A percentile compares a stretch with the other conserved stretches of the same genome.
Conservation (phyloP, 768 basidiomycete species). For the Agaricus bisporus region DNA sequence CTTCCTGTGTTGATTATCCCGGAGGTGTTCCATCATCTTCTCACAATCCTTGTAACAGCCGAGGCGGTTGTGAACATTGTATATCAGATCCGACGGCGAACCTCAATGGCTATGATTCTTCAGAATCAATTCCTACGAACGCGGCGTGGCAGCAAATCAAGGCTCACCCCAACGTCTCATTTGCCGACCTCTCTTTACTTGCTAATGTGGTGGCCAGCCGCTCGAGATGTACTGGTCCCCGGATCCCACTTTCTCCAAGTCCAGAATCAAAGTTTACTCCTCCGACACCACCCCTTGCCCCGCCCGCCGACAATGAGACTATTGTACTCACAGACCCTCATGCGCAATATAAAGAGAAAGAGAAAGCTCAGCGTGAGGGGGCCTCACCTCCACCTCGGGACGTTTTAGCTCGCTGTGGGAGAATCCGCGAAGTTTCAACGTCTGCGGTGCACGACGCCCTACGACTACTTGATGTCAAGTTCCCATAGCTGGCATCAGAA, state of each 20-base stretch:
- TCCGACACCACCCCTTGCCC: conserved; percentile 15
- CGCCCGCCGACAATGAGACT: conserved; percentile 14
- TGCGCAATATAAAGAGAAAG: conserved; percentile 41
- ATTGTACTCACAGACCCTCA: conserved; percentile 49
- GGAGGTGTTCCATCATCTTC: conserved; percentile 16
- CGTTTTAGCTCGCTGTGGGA: conserved; percentile 57
- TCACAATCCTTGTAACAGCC: conserved; percentile 18
- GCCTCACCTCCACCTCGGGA: conserved; percentile 40
- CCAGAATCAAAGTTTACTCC: conserved; percentile 14
- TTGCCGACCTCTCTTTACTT: conserved; percentile 75
- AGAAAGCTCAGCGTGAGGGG: conserved; percentile 22
- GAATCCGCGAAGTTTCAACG: conserved; percentile 61
- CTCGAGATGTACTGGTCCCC: conserved; percentile 71
- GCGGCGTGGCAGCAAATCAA: conserved; percentile 83
- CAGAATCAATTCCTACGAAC: conserved; percentile 68
- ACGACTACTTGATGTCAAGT: conserved; percentile 64
- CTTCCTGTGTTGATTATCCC: conserved; percentile 55
- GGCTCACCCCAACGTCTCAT: conserved; percentile 82
- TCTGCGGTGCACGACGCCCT: conserved; percentile 74
- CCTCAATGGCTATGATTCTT: conserved; percentile 12
- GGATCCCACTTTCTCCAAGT: conserved; percentile 46
- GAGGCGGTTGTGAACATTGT: conserved; percentile 19
- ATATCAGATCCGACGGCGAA: conserved; percentile 15
- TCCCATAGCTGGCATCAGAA: conserved; percentile 26
- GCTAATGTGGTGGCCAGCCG: conserved; percentile 87